These are phyloP conservation scores for Acorus calamus DNA, from an alignment of 106 monocot species.

Conservation along the genomic window DNA sequence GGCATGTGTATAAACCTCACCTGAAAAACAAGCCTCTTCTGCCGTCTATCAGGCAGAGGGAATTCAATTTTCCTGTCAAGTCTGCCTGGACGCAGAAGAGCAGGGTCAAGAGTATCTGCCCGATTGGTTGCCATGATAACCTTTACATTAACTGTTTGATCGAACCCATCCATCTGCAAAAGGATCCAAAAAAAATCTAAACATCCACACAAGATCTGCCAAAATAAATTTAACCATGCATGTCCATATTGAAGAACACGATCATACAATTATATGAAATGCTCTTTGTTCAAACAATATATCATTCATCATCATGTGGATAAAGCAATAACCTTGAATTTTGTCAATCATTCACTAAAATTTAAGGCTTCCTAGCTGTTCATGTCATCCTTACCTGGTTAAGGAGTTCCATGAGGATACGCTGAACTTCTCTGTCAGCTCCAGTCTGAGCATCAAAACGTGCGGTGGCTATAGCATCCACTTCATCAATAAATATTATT, in stretches of 20 bases:
- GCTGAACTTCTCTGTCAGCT: background rate
- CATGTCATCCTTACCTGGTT: conserved; percentile 54
- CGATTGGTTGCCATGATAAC: conserved; percentile 99
- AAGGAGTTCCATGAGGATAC: background rate
- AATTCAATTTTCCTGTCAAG: conserved; percentile 97
- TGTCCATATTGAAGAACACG: no score
- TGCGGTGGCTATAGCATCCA: conserved; percentile 42
- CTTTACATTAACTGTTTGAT: conserved; percentile 96
- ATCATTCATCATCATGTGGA: no score
- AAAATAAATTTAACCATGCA: no score
- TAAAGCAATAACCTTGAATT: no score
- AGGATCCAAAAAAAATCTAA: background rate
- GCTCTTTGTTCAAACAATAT: no score
- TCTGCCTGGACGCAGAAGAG: conserved; percentile 86
- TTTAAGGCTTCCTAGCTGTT: no score
- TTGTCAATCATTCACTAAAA: no score
- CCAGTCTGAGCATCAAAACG: background rate
- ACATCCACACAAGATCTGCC: no score
- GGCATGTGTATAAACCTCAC: conserved; percentile 11
- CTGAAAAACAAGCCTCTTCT: conserved; percentile 94
- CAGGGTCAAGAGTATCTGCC: conserved; percentile 93
- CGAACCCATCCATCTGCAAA: conserved; percentile 96
- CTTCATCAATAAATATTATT: conserved; percentile 97
- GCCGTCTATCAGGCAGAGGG: conserved; percentile 81
- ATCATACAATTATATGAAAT: no score